Evolutionary conservation across 768 basidiomycete species (phyloP), one percentile per base, ranked within the genome.

Genomic region (Cystobasidium ongulense): DNA sequence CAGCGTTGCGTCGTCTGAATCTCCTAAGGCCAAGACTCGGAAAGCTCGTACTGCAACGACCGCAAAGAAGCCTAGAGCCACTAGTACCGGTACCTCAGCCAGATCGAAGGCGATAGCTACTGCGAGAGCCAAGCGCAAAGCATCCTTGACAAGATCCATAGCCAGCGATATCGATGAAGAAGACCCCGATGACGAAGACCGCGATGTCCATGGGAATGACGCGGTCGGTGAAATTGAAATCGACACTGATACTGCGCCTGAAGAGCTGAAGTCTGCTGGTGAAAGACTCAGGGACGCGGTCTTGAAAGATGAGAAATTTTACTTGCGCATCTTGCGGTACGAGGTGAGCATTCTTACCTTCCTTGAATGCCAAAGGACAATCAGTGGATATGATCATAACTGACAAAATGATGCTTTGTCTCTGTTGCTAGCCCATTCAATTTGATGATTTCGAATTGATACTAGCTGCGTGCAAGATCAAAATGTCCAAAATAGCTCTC

Each of bases 261-360:
- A 75, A 27, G 67, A 36, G 25, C 35, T 71, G 25, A 70, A 70
- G 67, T 71, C 67, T 1, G 57, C 67, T 41, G 66, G 67, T 15
- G 67, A 71, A 21, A 25, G 50, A 39, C 43, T 76, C 31, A 72
- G 63, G 54, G n/a, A 27, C 15, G 74, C 72, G 72, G 73, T 77
- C 15, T 27, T 73, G 27, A 43, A 54, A 63, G 83, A 89, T 79
- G 79, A 77, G 15, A 81, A 81, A 57, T 81, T 90, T 5, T 81
- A 88, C 78, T 78, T 83, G 39, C 85, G 86, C 43, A 84, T 90
- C 74, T 79, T 90, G 76, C 86, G 88, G 31, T 88, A 87, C 78
- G 88, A 90, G 83, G 88, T 87, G 74, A 29, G 84, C 76, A 25
- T 21, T 17, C 15, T 63, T 36, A n/a, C n/a, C n/a, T n/a, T n/a